These are phyloP conservation scores for Aspergillus texensis DNA, from an alignment of 2,329 filamentous ascomycete genomes.

Conservation along the genomic window DNA sequence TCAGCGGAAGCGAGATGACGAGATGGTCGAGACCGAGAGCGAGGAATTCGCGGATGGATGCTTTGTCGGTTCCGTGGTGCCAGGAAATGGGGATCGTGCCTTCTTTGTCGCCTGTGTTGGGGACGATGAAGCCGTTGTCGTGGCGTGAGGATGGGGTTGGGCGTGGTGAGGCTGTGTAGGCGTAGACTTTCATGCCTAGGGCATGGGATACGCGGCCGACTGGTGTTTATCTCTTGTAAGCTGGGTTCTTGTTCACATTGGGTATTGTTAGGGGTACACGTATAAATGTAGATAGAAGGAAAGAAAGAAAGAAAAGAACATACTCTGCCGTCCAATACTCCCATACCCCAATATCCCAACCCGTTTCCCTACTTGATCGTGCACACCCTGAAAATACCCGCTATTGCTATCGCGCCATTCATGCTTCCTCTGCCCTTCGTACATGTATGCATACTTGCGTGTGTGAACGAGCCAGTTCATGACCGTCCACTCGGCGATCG, in stretches of 20 bases:
- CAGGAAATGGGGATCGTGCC: slow-evolving; percentile 58
- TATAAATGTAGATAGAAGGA: neutral
- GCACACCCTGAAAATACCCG: slow-evolving; percentile 31
- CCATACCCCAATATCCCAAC: slow-evolving; percentile 66
- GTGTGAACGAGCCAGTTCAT: slow-evolving; percentile 62
- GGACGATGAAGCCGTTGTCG: slow-evolving; percentile 69
- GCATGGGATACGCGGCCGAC: slow-evolving; percentile 62
- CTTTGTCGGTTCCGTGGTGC: slow-evolving; percentile 59
- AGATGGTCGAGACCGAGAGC: slow-evolving; percentile 59
- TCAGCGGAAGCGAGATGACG: slow-evolving; percentile 60
- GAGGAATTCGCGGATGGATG: slow-evolving; percentile 57
- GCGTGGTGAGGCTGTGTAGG: slow-evolving; percentile 73
- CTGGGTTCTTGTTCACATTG: neutral
- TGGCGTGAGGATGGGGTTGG: slow-evolving; percentile 64
- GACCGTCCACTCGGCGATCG: slow-evolving; percentile 68
- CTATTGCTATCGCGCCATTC: slow-evolving; percentile 46
- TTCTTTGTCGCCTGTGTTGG: slow-evolving; percentile 65
- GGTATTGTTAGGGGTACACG: too few species aligned
- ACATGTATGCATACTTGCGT: slow-evolving; percentile 57
- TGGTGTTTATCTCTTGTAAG: slow-evolving; percentile 23
- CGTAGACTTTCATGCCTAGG: slow-evolving; percentile 72
- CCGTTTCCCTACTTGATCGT: slow-evolving; percentile 60
- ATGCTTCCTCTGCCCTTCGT: slow-evolving; percentile 61
- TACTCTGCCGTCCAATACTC: slow-evolving; percentile 63
- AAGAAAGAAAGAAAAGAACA: slow-evolving; percentile 19